Evolutionary conservation across 2,329 filamentous ascomycete species (phyloP).

Genomic region (Cladophialophora carrionii): DNA sequence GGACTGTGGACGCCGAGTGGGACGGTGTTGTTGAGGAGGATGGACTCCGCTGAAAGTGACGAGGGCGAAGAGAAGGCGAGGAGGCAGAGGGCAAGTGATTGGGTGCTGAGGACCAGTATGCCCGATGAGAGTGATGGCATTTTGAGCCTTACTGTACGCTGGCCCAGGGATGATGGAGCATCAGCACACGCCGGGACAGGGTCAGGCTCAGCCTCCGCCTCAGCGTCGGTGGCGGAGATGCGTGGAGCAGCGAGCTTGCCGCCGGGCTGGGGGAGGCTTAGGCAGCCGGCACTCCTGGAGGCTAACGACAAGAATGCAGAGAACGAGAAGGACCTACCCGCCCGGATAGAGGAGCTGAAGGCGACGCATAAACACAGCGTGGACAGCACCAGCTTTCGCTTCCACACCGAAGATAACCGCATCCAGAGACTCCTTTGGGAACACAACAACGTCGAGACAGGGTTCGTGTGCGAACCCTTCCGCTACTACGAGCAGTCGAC

Average conservation of each 20-base stretch:
- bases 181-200: too few relatives aligned
- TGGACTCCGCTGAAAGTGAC: constrained; percentile 38
- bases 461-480: constrained; percentile 30
- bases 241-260: constrained; percentile 58
- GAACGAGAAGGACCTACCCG: constrained; percentile 31
- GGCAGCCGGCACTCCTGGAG: constrained; percentile 35
- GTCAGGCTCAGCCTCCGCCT: constrained; percentile 15
- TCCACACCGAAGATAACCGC: constrained; percentile 38
- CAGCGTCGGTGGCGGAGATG: constrained; percentile 52
- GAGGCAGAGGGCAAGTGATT: constrained; percentile 50
- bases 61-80: constrained; percentile 6
- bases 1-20: constrained; percentile 65
- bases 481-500: constrained; percentile 24
- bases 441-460: constrained; percentile 36
- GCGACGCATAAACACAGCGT: constrained; percentile 33
- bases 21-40: constrained; percentile 60
- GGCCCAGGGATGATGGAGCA: constrained; percentile 48
- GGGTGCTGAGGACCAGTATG: constrained; percentile 58
- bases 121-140: constrained; percentile 65
- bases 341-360: constrained; percentile 37
- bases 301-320: constrained; percentile 27
- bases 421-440: constrained; percentile 39
- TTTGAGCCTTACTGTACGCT: constrained; percentile 61
- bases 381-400: constrained; percentile 40
- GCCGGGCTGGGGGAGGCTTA: constrained; percentile 58